phyloP scores from a whole-genome alignment of 805 yeast genomes.

The Maudiozyma serrabonitensis region DNA sequence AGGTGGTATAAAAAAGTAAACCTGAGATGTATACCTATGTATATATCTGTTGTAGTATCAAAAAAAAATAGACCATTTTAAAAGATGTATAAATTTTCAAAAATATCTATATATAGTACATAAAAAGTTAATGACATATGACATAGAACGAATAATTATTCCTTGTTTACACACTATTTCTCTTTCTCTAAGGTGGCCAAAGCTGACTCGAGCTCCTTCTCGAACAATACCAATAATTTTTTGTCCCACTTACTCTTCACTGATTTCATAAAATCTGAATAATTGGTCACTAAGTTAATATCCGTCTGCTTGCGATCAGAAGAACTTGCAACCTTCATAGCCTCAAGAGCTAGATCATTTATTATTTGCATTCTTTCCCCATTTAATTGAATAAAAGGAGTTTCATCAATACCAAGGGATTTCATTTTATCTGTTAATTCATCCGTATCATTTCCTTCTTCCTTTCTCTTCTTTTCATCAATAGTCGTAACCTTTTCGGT shows the following conservation, averaged over 20 bases:
- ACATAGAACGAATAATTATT: neutral
- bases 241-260: slow-evolving; percentile 29
- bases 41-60: neutral
- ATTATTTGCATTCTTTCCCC: slow-evolving; percentile 34
- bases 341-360: slow-evolving; percentile 15
- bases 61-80: neutral
- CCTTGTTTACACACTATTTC: neutral
- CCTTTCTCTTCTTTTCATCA: neutral
- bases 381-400: slow-evolving; percentile 34
- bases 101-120: neutral
- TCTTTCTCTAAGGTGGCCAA: neutral
- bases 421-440: slow-evolving; percentile 1
- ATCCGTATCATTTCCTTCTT: neutral
- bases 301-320: slow-evolving; percentile 15
- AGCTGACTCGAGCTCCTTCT: neutral
- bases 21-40: neutral
- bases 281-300: slow-evolving; percentile 36
- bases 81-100: neutral
- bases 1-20: slow-evolving; percentile 17
- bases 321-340: slow-evolving; percentile 11
- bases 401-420: slow-evolving; percentile 4
- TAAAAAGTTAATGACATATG: neutral
- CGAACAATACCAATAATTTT: slow-evolving; percentile 7
- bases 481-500: neutral
- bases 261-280: slow-evolving; percentile 43